Evolutionary conservation across 805 yeast genomes (phyloP).

Genomic region (Candida andamanensis): DNA sequence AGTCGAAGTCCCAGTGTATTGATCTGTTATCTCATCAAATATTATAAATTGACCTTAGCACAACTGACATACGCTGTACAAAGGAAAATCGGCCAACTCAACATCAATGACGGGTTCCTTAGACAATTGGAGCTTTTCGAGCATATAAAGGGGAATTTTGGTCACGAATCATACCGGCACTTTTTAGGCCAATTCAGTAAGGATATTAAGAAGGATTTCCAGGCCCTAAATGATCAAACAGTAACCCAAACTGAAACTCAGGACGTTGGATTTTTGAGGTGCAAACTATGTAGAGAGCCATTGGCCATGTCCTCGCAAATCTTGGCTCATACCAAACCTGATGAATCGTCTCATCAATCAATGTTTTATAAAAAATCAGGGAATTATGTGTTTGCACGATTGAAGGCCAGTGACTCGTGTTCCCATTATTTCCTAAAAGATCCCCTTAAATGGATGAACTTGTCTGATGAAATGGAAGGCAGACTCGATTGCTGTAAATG

Average conservation of each 20-base stretch:
- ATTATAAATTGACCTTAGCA: slow-evolving; percentile 48
- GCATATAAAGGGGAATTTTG: slow-evolving; percentile 22
- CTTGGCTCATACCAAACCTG: slow-evolving; percentile 64
- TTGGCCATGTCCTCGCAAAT: slow-evolving; percentile 62
- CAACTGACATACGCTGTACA: slow-evolving; percentile 75
- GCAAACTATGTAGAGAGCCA: slow-evolving; percentile 74
- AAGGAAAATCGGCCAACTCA: slow-evolving; percentile 48
- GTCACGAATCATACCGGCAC: slow-evolving; percentile 20
- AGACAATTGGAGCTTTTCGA: slow-evolving; percentile 67
- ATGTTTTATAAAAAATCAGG: slow-evolving; percentile 62
- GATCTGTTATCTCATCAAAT: slow-evolving; percentile 46
- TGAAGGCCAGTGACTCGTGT: slow-evolving; percentile 57
- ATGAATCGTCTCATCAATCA: slow-evolving; percentile 57
- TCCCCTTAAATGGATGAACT: slow-evolving; percentile 89
- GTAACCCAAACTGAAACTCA: slow-evolving; percentile 14
- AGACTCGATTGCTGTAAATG: slow-evolving; percentile 74
- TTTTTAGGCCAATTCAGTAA: slow-evolving; percentile 20
- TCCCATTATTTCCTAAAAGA: slow-evolving; percentile 78
- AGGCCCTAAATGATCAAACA: slow-evolving; percentile 1
- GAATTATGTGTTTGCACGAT: slow-evolving; percentile 52
- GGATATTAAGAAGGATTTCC: slow-evolving; percentile 38
- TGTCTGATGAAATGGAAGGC: slow-evolving; percentile 76
- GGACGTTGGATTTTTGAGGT: slow-evolving; percentile 40
- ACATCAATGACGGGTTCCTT: slow-evolving; percentile 63
- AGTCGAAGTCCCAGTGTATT: slow-evolving; percentile 45